Percentiles rank a stretch among this genome's conserved stretches.
Evolutionary conservation across 2,329 filamentous ascomycete species (phyloP).

Genomic region (Fusarium subtropicale): DNA sequence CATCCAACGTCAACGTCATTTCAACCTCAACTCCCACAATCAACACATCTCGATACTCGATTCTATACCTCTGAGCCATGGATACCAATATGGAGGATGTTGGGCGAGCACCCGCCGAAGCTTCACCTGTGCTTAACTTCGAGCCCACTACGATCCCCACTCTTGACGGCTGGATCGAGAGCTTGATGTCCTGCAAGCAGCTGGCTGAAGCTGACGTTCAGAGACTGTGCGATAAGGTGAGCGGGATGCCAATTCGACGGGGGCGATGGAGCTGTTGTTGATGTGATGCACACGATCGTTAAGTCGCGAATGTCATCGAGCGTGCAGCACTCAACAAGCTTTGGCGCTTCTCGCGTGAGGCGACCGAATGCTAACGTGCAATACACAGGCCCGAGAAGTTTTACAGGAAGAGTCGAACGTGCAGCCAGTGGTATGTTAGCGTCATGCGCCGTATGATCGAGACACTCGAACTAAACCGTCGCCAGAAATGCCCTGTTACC

Average conservation of each 20-base stretch:
- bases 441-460: conserved; percentile 22
- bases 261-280: conserved; percentile 1
- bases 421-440: conserved; percentile 86
- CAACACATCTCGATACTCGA: conserved; percentile 24
- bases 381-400: conserved; percentile 85
- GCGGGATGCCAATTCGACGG: conserved; percentile 18
- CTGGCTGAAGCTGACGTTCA: conserved; percentile 94
- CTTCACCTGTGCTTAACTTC: conserved; percentile 72
- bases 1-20: conserved; percentile 49
- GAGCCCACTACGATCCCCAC: conserved; percentile 93
- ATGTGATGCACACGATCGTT: neutral
- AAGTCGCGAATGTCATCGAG: conserved; percentile 3
- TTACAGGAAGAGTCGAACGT: conserved; percentile 98
- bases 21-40: conserved; percentile 36
- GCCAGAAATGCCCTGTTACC: conserved; percentile 95
- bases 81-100: conserved; percentile 99
- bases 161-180: conserved; percentile 98
- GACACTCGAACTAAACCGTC: conserved; percentile 47
- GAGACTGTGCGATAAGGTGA: conserved; percentile 96
- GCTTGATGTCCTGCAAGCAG: conserved; percentile 98
- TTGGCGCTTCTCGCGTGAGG: conserved; percentile 49
- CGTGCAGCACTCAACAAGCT: conserved; percentile 30
- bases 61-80: conserved; percentile 63
- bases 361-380: conserved; percentile 48
- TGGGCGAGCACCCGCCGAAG: conserved; percentile 82